Base-by-base conservation (phyloP, 2,329 filamentous ascomycete genomes). In the Dactylella cylindrospora region DNA sequence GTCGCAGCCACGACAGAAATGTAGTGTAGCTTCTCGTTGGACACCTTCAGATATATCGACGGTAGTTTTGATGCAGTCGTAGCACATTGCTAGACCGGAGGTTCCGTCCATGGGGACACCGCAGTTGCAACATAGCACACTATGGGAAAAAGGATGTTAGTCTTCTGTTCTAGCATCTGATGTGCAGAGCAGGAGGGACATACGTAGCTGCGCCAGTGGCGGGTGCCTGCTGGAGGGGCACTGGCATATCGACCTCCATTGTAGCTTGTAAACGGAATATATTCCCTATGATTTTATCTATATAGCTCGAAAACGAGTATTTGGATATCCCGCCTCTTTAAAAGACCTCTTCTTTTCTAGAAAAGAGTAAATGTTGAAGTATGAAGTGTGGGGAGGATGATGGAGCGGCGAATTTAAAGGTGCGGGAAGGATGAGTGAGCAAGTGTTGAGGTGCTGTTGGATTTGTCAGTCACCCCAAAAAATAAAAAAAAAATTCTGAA, bases 41-140 rank as follows among this genome's bases (percentile, higher is more conserved):
- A 97, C 90, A 61, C 89, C 90, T 71, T 86, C 79, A 20, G 90
- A 94, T 68, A 96, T 91, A 75, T 98, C 93, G 74, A 94, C 83
- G 41, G 90, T 94, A 68, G 94, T 82, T 74, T 95, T 95, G 72
- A 97, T 84, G 74, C 93, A 97, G 78, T 97, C 91, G 74, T 89
- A 89, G 77, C 93, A 98, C 54, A 96, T 84, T 32, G 93, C 90
- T 5, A 69, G 38, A 65, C 90, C 90, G 10, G 84, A 83, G 13
- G 90, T 95, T 73, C 93, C 93, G 74, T 96, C 90, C 70, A 98
- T 95, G 31, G 91, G 85, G 62, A 88, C 90, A 71, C 91, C 93
- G 74, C 93, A 98, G 79, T 97, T 95, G 78, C 89, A 95, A 76
- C 93, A 98, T 57, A 98, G 86, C 71, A 97, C 95, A n/a, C 84